phyloP scores from a whole-genome alignment of 1,139 yeast species.

The Saccharomyces hybrid region DNA sequence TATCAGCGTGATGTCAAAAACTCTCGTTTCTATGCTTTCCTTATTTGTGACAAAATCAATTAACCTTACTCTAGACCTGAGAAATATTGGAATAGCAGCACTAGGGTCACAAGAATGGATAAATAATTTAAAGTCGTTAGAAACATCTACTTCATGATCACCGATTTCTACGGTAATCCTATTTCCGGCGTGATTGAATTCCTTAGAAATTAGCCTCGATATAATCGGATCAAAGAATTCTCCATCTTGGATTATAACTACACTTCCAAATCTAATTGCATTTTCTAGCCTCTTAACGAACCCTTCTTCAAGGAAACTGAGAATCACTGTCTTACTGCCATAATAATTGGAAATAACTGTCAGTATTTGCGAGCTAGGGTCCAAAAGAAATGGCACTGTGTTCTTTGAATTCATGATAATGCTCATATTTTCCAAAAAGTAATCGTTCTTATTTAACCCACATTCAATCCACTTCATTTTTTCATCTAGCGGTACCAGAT shows the following conservation, averaged over 20 bases:
- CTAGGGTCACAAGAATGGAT: conserved; percentile 57
- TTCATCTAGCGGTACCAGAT: conserved; percentile 39
- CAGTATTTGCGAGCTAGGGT: conserved; percentile 53
- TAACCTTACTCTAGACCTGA: conserved; percentile 53
- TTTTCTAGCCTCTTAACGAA: conserved; percentile 68
- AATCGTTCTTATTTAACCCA: conserved; percentile 51
- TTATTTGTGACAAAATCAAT: conserved; percentile 68
- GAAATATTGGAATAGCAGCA: conserved; percentile 43
- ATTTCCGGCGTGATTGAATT: conserved; percentile 62
- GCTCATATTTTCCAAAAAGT: conserved; percentile 56
- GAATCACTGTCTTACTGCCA: conserved; percentile 40
- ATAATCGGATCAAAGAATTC: conserved; percentile 73
- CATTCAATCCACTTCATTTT: conserved; percentile 44
- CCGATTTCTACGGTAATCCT: conserved; percentile 57
- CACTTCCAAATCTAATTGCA: conserved; percentile 76
- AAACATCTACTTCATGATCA: conserved; percentile 56
- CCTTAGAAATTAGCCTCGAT: conserved; percentile 53
- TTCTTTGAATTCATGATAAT: conserved; percentile 37
- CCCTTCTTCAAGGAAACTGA: conserved; percentile 70
- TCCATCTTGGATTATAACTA: conserved; percentile 65
- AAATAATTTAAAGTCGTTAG: conserved; percentile 54
- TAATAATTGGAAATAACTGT: conserved; percentile 36
- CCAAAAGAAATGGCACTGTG: conserved; percentile 57
- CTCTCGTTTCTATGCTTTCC: conserved; percentile 56
- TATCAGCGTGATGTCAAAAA: conserved; percentile 51